Percentiles rank a stretch among this genome's conserved stretches.
Evolutionary conservation across 345 rosid genomes (phyloP).

Genomic region (Lepidium didymum): DNA sequence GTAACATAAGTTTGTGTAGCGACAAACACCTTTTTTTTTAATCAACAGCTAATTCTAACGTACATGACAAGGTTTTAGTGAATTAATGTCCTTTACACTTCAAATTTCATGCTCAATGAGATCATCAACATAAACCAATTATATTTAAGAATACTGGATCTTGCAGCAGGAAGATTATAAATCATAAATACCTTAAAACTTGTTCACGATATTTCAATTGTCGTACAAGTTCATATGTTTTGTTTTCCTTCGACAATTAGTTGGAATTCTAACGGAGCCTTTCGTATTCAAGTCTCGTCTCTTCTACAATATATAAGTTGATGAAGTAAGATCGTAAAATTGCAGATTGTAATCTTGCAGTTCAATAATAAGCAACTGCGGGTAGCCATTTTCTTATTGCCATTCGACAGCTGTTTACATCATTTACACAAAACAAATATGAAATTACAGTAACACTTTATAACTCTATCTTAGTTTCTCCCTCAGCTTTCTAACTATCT

Average conservation of each 20-base stretch:
- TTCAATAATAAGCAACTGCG: no score
- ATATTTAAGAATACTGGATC: not conserved
- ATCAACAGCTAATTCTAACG: not conserved
- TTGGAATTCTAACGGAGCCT: not conserved
- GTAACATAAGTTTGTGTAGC: no score
- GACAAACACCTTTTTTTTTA: no score
- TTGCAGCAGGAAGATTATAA: not conserved
- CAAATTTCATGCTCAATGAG: not conserved
- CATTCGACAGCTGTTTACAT: not conserved
- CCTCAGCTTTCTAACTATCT: slow-evolving; percentile 40
- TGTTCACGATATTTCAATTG: not conserved
- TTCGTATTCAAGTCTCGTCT: not conserved
- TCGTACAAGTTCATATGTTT: no score
- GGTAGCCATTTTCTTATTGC: no score
- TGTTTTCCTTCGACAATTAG: no score
- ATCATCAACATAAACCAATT: not conserved
- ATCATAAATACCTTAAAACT: not conserved
- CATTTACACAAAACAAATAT: slow-evolving; percentile 5
- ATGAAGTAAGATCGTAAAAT: no score
- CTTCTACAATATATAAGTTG: no score
- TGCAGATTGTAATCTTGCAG: no score
- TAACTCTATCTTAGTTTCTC: slow-evolving; percentile 12
- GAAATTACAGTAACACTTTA: not conserved
- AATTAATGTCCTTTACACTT: not conserved
- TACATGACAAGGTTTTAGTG: not conserved